These are phyloP conservation scores for Phytopythium mirpurense DNA, from an alignment of 352 stramenopile genomes.

Conservation along the genomic window DNA sequence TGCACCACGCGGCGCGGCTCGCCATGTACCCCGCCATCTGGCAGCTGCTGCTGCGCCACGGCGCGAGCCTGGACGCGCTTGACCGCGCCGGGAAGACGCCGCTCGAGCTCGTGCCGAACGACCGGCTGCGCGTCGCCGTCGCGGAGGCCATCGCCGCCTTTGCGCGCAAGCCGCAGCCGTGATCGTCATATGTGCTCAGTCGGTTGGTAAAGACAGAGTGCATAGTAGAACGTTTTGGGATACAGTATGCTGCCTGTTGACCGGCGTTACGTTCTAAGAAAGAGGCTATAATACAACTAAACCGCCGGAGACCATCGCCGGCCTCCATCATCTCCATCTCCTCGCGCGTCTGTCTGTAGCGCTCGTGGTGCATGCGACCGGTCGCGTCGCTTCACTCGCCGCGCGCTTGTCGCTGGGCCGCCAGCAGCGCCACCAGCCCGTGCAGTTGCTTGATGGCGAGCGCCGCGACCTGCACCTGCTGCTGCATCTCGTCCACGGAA, in stretches of 20 bases:
- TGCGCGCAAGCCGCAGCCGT: background rate
- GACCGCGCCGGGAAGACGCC: constrained; percentile 20
- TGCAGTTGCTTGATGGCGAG: constrained; percentile 7
- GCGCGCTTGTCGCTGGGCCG: background rate
- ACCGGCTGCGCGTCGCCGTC: constrained; percentile 18
- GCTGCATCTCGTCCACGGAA: constrained; percentile 3
- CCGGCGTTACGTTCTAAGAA: background rate
- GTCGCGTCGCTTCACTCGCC: background rate
- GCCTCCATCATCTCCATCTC: background rate
- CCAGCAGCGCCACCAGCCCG: constrained; percentile 4
- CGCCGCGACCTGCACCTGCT: constrained; percentile 5
- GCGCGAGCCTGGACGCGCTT: constrained; percentile 14
- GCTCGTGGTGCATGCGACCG: background rate
- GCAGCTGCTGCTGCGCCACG: constrained; percentile 19
- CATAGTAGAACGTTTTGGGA: background rate
- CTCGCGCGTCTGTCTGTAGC: too few species aligned
- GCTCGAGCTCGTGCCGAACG: constrained; percentile 25
- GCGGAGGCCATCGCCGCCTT: constrained; percentile 6
- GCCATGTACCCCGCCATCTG: constrained; percentile 24
- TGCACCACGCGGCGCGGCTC: constrained; percentile 24
- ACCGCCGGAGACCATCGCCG: background rate
- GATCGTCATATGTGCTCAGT: background rate
- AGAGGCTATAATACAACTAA: background rate
- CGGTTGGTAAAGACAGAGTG: background rate
- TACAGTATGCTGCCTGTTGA: constrained; percentile 1